A percentile compares a stretch with the other conserved stretches of the same genome.
phyloP scores from a whole-genome alignment of 2,329 filamentous ascomycete genomes.

The Botrytis porri region DNA sequence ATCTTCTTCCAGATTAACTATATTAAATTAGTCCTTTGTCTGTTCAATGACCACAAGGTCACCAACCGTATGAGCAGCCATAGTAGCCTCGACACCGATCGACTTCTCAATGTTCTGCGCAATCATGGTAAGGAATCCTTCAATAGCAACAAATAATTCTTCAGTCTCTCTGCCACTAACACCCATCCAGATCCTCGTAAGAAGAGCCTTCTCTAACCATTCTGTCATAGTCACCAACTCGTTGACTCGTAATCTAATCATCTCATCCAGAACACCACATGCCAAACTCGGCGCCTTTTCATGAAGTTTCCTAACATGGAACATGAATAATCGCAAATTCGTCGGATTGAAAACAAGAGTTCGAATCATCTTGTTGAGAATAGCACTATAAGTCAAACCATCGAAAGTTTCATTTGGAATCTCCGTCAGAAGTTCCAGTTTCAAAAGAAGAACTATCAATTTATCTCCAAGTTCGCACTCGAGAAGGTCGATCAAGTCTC shows the following conservation, averaged over 20 bases:
- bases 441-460: constrained; percentile 63
- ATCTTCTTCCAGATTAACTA: constrained; percentile 80
- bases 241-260: constrained; percentile 59
- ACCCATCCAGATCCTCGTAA: constrained; percentile 66
- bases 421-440: constrained; percentile 61
- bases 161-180: constrained; percentile 45
- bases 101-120: constrained; percentile 44
- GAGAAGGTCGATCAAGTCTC: constrained; percentile 57
- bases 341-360: constrained; percentile 57
- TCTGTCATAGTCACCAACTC: constrained; percentile 44
- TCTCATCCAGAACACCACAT: constrained; percentile 55
- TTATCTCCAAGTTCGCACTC: constrained; percentile 62
- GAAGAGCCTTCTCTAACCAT: constrained; percentile 67
- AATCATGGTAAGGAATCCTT: constrained; percentile 47
- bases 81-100: constrained; percentile 59
- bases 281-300: constrained; percentile 50
- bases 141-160: constrained; percentile 41
- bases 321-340: constrained; percentile 64
- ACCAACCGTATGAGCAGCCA: constrained; percentile 64
- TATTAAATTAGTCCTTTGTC: constrained; percentile 20
- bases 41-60: background rate
- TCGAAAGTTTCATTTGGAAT: constrained; percentile 49
- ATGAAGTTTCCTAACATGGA: constrained; percentile 65
- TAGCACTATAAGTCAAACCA: constrained; percentile 46
- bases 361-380: constrained; percentile 60